These are phyloP conservation scores for Phytopythium litorale DNA, from an alignment of 352 stramenopile species.

Conservation along the genomic window DNA sequence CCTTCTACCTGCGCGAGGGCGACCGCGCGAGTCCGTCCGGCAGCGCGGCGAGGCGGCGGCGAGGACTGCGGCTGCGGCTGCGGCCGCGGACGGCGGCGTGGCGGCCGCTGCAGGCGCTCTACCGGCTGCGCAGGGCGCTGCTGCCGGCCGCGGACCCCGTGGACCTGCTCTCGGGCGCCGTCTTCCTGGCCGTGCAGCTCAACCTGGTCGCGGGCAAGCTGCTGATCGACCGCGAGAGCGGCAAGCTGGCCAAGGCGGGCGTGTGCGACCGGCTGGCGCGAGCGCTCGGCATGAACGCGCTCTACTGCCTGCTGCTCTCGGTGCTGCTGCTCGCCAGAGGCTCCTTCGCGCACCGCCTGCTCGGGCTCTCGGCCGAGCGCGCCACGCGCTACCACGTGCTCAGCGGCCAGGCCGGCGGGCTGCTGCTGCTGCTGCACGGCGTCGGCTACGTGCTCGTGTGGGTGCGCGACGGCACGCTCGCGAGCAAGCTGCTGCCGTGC, in stretches of 20 bases:
- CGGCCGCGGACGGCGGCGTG: background rate
- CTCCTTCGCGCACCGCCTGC: slow-evolving; percentile 64
- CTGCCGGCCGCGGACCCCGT: slow-evolving; percentile 26
- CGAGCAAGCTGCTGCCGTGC: slow-evolving; percentile 56
- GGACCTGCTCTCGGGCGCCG: slow-evolving; percentile 33
- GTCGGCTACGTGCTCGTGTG: slow-evolving; percentile 53
- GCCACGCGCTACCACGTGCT: slow-evolving; percentile 60
- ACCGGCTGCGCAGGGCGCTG: background rate
- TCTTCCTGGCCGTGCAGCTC: slow-evolving; percentile 54
- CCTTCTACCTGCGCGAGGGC: slow-evolving; percentile 41
- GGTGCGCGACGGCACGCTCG: slow-evolving; percentile 44
- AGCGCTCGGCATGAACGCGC: slow-evolving; percentile 68
- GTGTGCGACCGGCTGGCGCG: slow-evolving; percentile 40
- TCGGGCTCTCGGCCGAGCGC: slow-evolving; percentile 52
- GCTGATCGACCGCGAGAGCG: slow-evolving; percentile 54
- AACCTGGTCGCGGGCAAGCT: slow-evolving; percentile 64
- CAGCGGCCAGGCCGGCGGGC: slow-evolving; percentile 46
- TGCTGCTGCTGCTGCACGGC: slow-evolving; percentile 43
- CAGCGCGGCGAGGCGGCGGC: too few species aligned
- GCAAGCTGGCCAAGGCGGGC: slow-evolving; percentile 62
- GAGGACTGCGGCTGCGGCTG: background rate
- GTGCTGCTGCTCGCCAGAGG: slow-evolving; percentile 53
- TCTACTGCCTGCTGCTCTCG: slow-evolving; percentile 51
- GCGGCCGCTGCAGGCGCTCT: background rate
- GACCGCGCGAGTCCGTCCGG: background rate